These are phyloP conservation scores for Colletotrichum tofieldiae DNA, from an alignment of 2,329 filamentous ascomycete genomes.

Conservation along the genomic window DNA sequence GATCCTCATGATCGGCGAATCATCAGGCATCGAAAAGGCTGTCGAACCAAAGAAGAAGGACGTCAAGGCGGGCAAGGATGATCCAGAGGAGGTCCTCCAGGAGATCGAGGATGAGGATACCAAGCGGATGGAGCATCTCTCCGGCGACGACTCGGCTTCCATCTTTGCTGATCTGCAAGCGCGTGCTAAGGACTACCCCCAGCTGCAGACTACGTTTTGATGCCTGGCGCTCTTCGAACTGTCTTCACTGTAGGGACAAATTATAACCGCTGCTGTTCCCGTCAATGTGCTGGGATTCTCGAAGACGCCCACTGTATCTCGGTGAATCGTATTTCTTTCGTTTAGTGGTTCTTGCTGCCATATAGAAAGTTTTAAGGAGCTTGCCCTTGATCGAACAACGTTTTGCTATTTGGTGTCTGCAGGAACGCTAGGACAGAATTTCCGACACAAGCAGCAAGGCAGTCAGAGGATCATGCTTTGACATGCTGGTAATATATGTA, in stretches of 20 bases:
- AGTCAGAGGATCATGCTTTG: background rate
- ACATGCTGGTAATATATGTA: background rate
- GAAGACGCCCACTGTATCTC: background rate
- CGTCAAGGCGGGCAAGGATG: conserved; percentile 72
- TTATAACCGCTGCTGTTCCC: background rate
- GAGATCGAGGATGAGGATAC: conserved; percentile 83
- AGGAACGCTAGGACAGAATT: too few species aligned
- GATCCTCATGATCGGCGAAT: conserved; percentile 84
- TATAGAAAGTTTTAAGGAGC: background rate
- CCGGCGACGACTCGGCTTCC: conserved; percentile 61
- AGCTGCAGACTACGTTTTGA: conserved; percentile 72
- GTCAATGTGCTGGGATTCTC: background rate
- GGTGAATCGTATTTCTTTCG: too few species aligned
- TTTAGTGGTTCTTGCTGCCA: background rate
- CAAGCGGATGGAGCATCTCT: conserved; percentile 71
- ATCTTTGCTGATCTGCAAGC: conserved; percentile 65
- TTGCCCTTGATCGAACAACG: too few species aligned
- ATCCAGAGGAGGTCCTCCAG: conserved; percentile 80
- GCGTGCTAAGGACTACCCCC: conserved; percentile 73
- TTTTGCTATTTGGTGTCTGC: background rate
- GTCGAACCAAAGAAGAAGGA: conserved; percentile 70
- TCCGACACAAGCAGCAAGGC: background rate
- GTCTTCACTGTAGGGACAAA: background rate
- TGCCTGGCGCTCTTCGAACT: too few species aligned
- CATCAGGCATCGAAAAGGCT: conserved; percentile 69